Base-by-base conservation (phyloP, 2,329 filamentous ascomycete genomes). In the Pseudocercospora musae region DNA sequence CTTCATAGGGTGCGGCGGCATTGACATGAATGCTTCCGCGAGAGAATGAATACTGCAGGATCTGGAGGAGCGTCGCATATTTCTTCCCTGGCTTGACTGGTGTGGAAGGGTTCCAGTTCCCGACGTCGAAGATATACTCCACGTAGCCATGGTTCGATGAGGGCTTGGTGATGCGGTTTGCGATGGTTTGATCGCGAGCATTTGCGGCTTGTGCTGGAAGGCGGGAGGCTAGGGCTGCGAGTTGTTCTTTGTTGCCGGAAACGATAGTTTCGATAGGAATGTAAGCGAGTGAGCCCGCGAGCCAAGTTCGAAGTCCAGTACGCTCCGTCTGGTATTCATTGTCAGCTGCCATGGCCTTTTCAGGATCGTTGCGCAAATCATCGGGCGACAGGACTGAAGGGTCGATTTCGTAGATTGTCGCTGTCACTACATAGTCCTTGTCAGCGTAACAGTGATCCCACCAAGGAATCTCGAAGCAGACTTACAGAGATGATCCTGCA, bases 401-500 rank as follows among this genome's bases (percentile, higher is more conserved):
- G 20, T 58, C 60, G 11, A 58, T 50, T 23, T 62, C 56, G 55
- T 52, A 62, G 13, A 55, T 58, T 1, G 54, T 58, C 11, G 54
- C 60, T 13, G 54, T 58, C 60, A 53, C 56, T 62, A 23, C 9
- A 29, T 6, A 2, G 18, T 3, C 37, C 11, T 15, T 31, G 10
- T 54, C 15, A 31, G 27, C 25, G 11, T n/a, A n/a, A 7, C 6
- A 4, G n/a, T n/a, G n/a, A n/a, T n/a, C n/a, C 2, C 8, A 4
- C 25, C 13, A 7, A 33, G 11, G 8, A 5, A 13, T 27, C 21
- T 53, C 7, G 23, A n/a, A 8, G 49, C n/a, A 31, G 8, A 56
- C 53, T 10, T 37, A 59, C 40, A 9, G 9, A 49, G 21, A 56
- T 87, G 85, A 69, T 89, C 86, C 61, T 86, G 78, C 1, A 90